Conservation (phyloP, 192 early-diverging fungal species). For the Paraglomus brasilianum region DNA sequence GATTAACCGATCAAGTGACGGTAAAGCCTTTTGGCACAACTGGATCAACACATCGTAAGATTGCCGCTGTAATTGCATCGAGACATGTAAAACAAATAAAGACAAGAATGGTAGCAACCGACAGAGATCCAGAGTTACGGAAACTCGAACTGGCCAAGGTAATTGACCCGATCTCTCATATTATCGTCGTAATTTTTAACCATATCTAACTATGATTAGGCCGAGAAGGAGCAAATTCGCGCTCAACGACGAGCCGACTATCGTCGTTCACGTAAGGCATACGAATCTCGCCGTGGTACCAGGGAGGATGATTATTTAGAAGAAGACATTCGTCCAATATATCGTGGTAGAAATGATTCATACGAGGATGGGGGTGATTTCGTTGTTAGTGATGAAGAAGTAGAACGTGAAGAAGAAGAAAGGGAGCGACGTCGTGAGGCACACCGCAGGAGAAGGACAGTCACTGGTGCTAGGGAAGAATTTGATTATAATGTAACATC, state of each 20-base stretch:
- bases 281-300: constrained; percentile 35
- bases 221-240: constrained; percentile 58
- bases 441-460: constrained; percentile 28
- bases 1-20: constrained; percentile 58
- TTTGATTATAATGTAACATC: constrained; percentile 5
- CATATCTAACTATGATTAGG: constrained; percentile 34
- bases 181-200: background rate
- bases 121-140: constrained; percentile 67
- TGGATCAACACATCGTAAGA: constrained; percentile 59
- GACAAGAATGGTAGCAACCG: constrained; percentile 63
- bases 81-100: constrained; percentile 62
- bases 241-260: constrained; percentile 52
- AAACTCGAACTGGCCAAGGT: constrained; percentile 62
- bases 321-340: constrained; percentile 33
- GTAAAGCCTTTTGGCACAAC: constrained; percentile 63
- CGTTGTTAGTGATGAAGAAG: constrained; percentile 58
- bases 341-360: constrained; percentile 31
- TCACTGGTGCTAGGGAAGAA: constrained; percentile 26
- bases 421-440: constrained; percentile 40
- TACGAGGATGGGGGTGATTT: constrained; percentile 53
- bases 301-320: constrained; percentile 47
- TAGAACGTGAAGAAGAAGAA: constrained; percentile 39
- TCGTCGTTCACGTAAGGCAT: constrained; percentile 39
- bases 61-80: constrained; percentile 66
- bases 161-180: constrained; percentile 1